Base-by-base conservation (phyloP, 2,329 filamentous ascomycete genomes). In the Bipolaris sorokiniana region DNA sequence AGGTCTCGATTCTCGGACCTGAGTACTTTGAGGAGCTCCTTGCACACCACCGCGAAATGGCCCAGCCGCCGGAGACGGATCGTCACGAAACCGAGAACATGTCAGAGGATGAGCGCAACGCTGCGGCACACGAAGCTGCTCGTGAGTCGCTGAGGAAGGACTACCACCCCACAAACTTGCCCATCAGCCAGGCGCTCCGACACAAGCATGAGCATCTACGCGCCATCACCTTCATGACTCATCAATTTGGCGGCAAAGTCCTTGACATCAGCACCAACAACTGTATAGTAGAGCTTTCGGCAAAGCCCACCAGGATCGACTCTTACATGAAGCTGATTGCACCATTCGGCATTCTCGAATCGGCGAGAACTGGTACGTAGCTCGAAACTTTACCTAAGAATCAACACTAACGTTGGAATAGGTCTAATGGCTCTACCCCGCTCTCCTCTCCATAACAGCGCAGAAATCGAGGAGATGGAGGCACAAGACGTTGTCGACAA, bases 1-100 rank as follows among this genome's bases (percentile, higher is more conserved):
- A 99, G 83, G 86, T 99, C 79, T 96, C 94, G 78, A 97, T 96
- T 60, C 85, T 99, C 36, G 95, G 95, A 0, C 95, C 95, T 5
- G 95, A 99, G 82, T 97, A 97, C 81, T 99, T 97, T 70, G 94
- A 98, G 81, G 95, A 99, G 80, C 85, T 99, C 54, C 87, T 97
- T 65, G 89, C 92, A 53, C 95, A 99, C 79, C 95, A 99, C 80
- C 88, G 93, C 57, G 95, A 98, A 81, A 96, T 98, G 78, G 88
- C 86, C 10, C 82, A 83, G 20, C 79, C 67, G 55, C 72, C 81
- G 3, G 70, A 72, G 36, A 37, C 66, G 18, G 63, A 71, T 10
- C 67, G 66, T 20, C 65, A 65, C 31, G 62, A 67, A 31, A 45
- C 49, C 1, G 71, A 68, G 10, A 59, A 74, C 54, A 28, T 72